Base-by-base conservation (phyloP, 352 stramenopile species). In the Phytophthora sansomeana region DNA sequence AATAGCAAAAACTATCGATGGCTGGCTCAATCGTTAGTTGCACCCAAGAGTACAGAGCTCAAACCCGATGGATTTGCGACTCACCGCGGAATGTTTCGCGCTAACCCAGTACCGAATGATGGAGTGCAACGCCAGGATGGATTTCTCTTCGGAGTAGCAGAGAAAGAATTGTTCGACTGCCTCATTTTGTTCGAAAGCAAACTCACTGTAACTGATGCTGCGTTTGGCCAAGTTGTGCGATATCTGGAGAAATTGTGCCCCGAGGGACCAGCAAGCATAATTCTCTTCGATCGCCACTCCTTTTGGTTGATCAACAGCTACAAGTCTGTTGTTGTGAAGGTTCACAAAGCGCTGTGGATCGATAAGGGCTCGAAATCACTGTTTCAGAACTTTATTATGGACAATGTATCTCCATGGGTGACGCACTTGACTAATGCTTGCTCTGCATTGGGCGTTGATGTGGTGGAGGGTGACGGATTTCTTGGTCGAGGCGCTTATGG, bases 171-270 rank as follows among this genome's bases (percentile, higher is more conserved):
- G 64, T 71, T 74, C 39, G 69, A 77, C 38, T 77, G 69, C 54
- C 54, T 77, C 52, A 61, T 77, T 67, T 57, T 71, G n/a, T 77
- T 71, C 44, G 43, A 74, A 55, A 63, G 63, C 63, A 63, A 73
- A 58, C 58, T 77, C 59, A 67, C 47, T 58, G 70, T 70, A 68
- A 63, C 58, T 48, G 47, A 66, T 58, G 63, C 63, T 70, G 63
- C 51, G 30, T 66, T 73, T 77, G 69, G 63, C 26, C 69, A 67
- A 67, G 58, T 77, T 33, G 47, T 66, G 36, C 67, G 62, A 60
- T 72, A 72, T 60, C 43, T 72, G 44, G 47, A 67, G 47, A 58
- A 58, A 29, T n/a, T 77, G 66, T 57, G 14, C 42, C 58, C 44
- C 28, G 5, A 70, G 0, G 42, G 1, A 44, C 6, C 28, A 58